Percentiles rank a stretch among this genome's conserved stretches.
phyloP scores from a whole-genome alignment of 1,284 basidiomycete genomes.

The Cryptococcus neoformans region DNA sequence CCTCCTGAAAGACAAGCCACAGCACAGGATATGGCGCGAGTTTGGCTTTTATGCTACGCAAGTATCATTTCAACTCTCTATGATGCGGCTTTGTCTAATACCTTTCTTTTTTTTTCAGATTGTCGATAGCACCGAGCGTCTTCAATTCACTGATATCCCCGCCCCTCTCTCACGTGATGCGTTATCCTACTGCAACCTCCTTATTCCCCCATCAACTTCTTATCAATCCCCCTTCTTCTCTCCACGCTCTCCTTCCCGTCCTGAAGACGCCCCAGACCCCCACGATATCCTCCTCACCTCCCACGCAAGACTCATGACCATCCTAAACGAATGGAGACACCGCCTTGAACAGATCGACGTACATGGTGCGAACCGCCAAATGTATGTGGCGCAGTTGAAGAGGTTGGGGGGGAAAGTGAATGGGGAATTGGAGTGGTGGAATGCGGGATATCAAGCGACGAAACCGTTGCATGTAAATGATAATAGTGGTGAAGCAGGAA shows the following conservation, averaged over 20 bases:
- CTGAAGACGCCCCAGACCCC: neutral
- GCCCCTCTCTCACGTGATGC: slow-evolving; percentile 14
- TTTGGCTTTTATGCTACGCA: slow-evolving; percentile 44
- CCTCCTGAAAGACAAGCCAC: slow-evolving; percentile 32
- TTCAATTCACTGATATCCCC: slow-evolving; percentile 12
- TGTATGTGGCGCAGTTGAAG: slow-evolving; percentile 4
- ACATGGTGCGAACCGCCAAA: neutral
- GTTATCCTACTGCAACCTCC: slow-evolving; percentile 20
- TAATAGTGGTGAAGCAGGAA: neutral
- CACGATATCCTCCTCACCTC: slow-evolving; percentile 37
- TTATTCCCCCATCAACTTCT: slow-evolving; percentile 8
- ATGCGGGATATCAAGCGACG: slow-evolving; percentile 9
- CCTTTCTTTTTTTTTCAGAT: slow-evolving; percentile 10
- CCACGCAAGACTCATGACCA: slow-evolving; percentile 35
- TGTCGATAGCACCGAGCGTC: slow-evolving; percentile 32
- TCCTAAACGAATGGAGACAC: slow-evolving; percentile 28
- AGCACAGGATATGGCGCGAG: slow-evolving; percentile 32
- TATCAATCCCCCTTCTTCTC: neutral
- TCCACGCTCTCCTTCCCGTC: neutral
- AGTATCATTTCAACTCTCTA: slow-evolving; percentile 6
- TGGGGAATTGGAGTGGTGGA: slow-evolving; percentile 30
- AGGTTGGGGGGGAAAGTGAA: slow-evolving; percentile 22
- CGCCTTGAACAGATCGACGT: neutral
- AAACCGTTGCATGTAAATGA: neutral
- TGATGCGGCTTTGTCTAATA: neutral